phyloP scores from a whole-genome alignment of 768 basidiomycete species.

The Paxillus ammoniavirescens region DNA sequence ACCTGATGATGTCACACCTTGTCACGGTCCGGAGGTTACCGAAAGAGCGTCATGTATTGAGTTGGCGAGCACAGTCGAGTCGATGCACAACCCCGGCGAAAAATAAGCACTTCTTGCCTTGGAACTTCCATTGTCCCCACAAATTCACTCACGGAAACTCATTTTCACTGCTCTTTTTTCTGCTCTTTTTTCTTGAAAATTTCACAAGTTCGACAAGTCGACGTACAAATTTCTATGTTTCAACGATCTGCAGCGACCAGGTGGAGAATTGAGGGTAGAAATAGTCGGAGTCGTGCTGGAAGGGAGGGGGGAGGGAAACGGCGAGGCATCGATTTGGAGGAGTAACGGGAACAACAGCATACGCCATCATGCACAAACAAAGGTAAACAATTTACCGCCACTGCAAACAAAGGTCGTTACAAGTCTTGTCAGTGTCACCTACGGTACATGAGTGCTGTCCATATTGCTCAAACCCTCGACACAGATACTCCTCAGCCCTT shows the following conservation, averaged over 20 bases:
- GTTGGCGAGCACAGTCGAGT: conserved; percentile 17
- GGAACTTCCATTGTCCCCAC: conserved; percentile 33
- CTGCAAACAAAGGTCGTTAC: conserved; percentile 32
- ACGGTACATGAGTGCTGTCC: not conserved
- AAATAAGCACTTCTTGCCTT: conserved; percentile 29
- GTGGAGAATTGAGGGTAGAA: not conserved
- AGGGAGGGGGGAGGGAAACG: conserved; percentile 20
- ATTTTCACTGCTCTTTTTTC: conserved; percentile 3
- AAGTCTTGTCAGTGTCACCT: conserved; percentile 14
- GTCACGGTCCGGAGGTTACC: conserved; percentile 27
- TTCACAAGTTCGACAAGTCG: not conserved
- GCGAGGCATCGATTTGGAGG: conserved; percentile 25
- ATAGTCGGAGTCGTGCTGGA: conserved; percentile 11
- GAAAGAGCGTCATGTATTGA: conserved; percentile 13
- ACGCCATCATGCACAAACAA: conserved; percentile 23
- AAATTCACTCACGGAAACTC: conserved; percentile 8
- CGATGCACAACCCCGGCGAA: conserved; percentile 18
- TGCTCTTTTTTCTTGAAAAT: conserved; percentile 3
- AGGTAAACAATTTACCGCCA: conserved; percentile 30
- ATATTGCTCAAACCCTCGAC: not conserved
- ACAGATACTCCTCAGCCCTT: not conserved
- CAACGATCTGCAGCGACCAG: not conserved
- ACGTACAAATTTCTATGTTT: not conserved
- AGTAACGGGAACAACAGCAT: conserved; percentile 9
- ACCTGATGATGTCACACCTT: conserved; percentile 12